A percentile compares a stretch with the other conserved stretches of the same genome.
Evolutionary conservation across 805 yeast genomes (phyloP).

Genomic region (Novakomyces olei): DNA sequence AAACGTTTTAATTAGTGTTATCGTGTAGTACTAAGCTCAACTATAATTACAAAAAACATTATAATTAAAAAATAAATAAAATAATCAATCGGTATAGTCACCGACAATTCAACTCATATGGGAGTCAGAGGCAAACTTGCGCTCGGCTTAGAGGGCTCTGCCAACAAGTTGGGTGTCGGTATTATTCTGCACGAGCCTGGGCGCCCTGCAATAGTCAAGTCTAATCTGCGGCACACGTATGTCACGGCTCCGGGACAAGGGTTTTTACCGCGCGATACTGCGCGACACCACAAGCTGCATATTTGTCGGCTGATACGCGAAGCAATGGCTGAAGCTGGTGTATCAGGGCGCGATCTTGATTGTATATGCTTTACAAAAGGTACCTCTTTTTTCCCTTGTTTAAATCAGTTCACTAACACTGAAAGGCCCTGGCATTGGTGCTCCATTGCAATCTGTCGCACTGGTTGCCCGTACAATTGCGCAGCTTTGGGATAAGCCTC

Average conservation of each 20-base stretch:
- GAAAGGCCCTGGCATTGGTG: conserved; percentile 99
- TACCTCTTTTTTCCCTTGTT: background rate
- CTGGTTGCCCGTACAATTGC: conserved; percentile 75
- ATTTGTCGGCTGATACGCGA: conserved; percentile 51
- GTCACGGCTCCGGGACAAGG: conserved; percentile 97
- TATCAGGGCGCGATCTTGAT: conserved; percentile 19
- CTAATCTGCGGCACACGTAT: conserved; percentile 90
- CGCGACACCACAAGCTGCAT: conserved; percentile 92
- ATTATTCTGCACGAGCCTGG: conserved; percentile 50
- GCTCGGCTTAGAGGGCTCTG: conserved; percentile 88
- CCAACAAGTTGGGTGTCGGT: conserved; percentile 90
- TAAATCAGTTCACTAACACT: background rate
- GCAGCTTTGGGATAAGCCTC: conserved; percentile 58
- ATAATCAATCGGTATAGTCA: no score
- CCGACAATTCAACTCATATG: no score
- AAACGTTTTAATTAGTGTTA: no score
- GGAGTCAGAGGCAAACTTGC: no score
- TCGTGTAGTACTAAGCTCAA: no score
- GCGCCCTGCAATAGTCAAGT: conserved; percentile 41
- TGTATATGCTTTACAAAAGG: conserved; percentile 54
- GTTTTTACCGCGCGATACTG: conserved; percentile 86
- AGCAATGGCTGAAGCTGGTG: conserved; percentile 40
- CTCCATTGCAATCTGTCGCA: conserved; percentile 83
- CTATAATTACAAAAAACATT: no score
- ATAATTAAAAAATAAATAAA: no score